Percentiles rank a stretch among this genome's conserved stretches.
Evolutionary conservation across 805 yeast species (phyloP).

Genomic region (Candida glaebosa): DNA sequence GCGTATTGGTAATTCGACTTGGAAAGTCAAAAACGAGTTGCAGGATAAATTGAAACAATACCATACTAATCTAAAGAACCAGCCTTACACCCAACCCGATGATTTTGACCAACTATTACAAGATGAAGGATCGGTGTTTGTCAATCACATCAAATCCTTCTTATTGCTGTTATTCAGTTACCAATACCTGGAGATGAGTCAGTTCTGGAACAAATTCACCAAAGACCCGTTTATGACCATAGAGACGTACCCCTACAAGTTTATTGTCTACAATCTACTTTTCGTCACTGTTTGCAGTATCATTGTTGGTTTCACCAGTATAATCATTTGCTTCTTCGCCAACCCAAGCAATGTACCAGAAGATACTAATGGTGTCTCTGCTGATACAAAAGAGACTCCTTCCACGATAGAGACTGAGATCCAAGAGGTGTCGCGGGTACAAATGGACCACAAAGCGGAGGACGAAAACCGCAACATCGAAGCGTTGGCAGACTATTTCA

Average conservation of each 20-base stretch:
- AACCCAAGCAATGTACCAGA: no score
- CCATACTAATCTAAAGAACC: constrained; percentile 19
- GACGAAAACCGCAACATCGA: not conserved
- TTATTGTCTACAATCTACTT: constrained; percentile 43
- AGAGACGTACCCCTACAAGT: constrained; percentile 46
- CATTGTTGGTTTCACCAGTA: constrained; percentile 33
- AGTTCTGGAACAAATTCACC: constrained; percentile 36
- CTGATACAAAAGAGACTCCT: no score
- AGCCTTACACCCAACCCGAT: constrained; percentile 44
- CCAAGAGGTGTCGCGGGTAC: constrained; percentile 1
- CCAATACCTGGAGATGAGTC: constrained; percentile 24
- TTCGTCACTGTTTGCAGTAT: constrained; percentile 40
- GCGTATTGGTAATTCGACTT: constrained; percentile 73
- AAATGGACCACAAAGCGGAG: not conserved
- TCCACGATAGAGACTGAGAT: not conserved
- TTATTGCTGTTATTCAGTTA: constrained; percentile 15
- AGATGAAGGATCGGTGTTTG: constrained; percentile 15
- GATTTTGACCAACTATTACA: constrained; percentile 36
- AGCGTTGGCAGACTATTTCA: not conserved
- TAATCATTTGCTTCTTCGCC: constrained; percentile 7
- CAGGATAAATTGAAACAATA: constrained; percentile 45
- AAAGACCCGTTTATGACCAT: constrained; percentile 45
- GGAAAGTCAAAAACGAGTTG: constrained; percentile 47
- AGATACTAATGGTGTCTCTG: no score
- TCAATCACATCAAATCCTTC: constrained; percentile 15